Percentiles rank a stretch among this genome's conserved stretches.
Evolutionary conservation across 805 yeast species (phyloP).

Genomic region (Candida loeiensis): DNA sequence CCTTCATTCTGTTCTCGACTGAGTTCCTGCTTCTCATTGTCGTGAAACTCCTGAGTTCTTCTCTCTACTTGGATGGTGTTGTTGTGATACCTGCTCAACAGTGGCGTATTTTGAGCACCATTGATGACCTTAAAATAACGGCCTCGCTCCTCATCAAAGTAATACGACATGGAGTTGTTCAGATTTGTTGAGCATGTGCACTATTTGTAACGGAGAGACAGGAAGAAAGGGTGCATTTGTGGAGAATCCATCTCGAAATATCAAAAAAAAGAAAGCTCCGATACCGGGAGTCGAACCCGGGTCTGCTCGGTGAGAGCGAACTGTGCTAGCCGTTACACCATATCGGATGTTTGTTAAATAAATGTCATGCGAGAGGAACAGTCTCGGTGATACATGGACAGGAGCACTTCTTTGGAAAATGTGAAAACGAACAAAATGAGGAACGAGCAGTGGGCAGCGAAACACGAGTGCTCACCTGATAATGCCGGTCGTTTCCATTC

Average conservation of each 20-base stretch:
- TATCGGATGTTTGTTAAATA: slow-evolving; percentile 58
- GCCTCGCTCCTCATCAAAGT: slow-evolving; percentile 25
- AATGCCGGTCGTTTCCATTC: too few relatives aligned
- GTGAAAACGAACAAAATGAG: too few relatives aligned
- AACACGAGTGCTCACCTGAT: too few relatives aligned
- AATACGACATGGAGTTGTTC: slow-evolving; percentile 12
- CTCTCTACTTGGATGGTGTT: slow-evolving; percentile 22
- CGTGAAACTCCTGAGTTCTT: slow-evolving; percentile 13
- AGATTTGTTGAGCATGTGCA: neutral
- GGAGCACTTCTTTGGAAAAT: too few relatives aligned
- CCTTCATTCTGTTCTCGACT: neutral
- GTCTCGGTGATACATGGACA: too few relatives aligned
- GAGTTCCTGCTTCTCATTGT: neutral
- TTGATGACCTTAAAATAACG: slow-evolving; percentile 33
- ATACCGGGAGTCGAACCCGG: slow-evolving; percentile 88
- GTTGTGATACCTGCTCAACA: slow-evolving; percentile 24
- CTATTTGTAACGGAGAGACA: too few relatives aligned
- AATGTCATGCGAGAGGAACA: too few relatives aligned
- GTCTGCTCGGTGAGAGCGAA: slow-evolving; percentile 81
- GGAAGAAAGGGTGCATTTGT: neutral
- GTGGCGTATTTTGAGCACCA: slow-evolving; percentile 21
- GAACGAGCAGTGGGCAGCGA: too few relatives aligned
- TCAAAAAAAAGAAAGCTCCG: slow-evolving; percentile 43
- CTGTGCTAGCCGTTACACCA: slow-evolving; percentile 83
- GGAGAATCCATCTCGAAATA: too few relatives aligned